A percentile compares a stretch with the other conserved stretches of the same genome.
Evolutionary conservation across 805 yeast species (phyloP).

Genomic region (Jamesozyma jinghongensis): DNA sequence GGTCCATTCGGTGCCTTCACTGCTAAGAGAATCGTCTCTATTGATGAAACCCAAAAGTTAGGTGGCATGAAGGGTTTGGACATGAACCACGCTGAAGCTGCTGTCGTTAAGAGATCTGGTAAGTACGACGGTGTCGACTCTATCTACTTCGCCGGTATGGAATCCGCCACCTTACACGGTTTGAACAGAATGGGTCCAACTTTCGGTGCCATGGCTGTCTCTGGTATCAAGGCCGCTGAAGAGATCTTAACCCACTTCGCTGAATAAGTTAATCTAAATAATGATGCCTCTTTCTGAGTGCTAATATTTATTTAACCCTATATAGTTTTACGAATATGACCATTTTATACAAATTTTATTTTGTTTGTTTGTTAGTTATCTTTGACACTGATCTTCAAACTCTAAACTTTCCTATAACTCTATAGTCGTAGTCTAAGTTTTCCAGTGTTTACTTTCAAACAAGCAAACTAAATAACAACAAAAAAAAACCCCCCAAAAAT

Average conservation of each 20-base stretch:
- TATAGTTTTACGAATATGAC: no score
- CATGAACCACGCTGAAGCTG: slow-evolving; percentile 71
- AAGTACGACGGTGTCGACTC: slow-evolving; percentile 23
- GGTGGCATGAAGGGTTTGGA: slow-evolving; percentile 73
- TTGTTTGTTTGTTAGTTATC: no score
- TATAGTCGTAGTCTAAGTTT: no score
- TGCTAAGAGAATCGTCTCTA: slow-evolving; percentile 55
- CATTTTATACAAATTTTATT: no score
- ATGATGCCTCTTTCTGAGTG: no score
- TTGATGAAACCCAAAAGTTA: slow-evolving; percentile 39
- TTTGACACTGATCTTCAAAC: no score
- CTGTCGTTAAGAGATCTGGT: slow-evolving; percentile 61
- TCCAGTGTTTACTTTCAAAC: no score
- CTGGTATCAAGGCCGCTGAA: slow-evolving; percentile 75
- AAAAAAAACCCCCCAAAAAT: no score
- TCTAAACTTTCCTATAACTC: no score
- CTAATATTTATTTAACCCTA: no score
- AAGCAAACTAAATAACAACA: no score
- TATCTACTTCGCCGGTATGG: slow-evolving; percentile 54
- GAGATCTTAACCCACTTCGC: slow-evolving; percentile 29
- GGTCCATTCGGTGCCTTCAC: slow-evolving; percentile 78
- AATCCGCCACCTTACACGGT: slow-evolving; percentile 67
- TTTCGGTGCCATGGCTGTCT: slow-evolving; percentile 71
- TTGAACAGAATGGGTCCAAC: slow-evolving; percentile 80
- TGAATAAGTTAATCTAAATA: slow-evolving; percentile 5